Percentiles rank a stretch among this genome's conserved stretches.
Conservation (phyloP, 164 flowering plant genomes). For the Cinnamomum micranthum region DNA sequence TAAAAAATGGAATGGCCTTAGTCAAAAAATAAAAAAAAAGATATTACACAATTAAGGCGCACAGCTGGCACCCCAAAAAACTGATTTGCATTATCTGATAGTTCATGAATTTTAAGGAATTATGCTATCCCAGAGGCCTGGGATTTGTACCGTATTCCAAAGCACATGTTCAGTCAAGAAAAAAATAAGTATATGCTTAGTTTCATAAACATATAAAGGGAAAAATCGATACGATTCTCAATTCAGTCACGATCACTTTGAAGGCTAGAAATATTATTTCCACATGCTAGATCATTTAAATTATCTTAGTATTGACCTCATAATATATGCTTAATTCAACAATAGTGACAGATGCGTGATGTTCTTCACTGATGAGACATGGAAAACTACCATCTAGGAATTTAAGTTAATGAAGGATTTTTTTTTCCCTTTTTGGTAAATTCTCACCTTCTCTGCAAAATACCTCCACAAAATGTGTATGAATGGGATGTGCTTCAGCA, state of each 20-base stretch:
- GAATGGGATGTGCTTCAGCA: constrained; percentile 77
- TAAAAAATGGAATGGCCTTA: neutral
- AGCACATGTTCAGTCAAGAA: too few relatives aligned
- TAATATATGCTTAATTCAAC: too few relatives aligned
- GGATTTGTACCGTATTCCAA: neutral
- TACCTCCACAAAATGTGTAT: constrained; percentile 82
- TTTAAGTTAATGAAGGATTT: neutral
- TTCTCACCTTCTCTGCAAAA: constrained; percentile 89
- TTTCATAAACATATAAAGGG: too few relatives aligned
- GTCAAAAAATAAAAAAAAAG: too few relatives aligned
- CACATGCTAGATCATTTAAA: neutral
- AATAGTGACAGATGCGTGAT: neutral
- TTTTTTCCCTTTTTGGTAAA: neutral
- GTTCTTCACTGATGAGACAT: neutral
- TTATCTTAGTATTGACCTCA: too few relatives aligned
- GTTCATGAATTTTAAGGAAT: neutral
- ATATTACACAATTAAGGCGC: too few relatives aligned
- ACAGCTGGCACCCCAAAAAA: neutral
- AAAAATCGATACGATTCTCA: neutral
- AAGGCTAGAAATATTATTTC: neutral
- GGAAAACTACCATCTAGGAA: neutral
- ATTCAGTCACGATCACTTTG: neutral
- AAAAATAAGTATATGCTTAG: too few relatives aligned
- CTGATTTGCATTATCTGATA: neutral
- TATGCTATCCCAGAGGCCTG: neutral